Base-by-base conservation (phyloP, 345 rosid genomes). In the Populus tremula region DNA sequence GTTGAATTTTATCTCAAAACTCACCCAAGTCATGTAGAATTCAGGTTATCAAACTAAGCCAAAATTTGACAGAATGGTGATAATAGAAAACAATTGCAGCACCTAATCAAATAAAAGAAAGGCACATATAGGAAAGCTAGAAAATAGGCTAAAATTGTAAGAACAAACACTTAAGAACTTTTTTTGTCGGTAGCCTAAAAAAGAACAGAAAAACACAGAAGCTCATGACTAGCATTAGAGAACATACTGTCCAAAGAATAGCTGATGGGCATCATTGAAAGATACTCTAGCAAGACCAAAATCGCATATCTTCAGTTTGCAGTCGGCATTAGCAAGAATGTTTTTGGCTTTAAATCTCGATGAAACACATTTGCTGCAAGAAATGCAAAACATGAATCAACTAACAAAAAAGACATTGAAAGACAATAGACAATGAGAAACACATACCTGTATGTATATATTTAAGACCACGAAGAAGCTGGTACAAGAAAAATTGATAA, bases 221-320 rank as follows among this genome's bases (percentile, higher is more conserved):
- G 21, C 29, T 29, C 36, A 5, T 20, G 65, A 77, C 10, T 81
- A 76, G 43, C 77, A 38, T 71, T 72, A 78, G 81, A 84, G 41
- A 78, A 86, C 92, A 72, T 89, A 96, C 99, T 71, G 99, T 96
- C 99, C 99, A 94, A 67, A 93, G 93, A 47, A 96, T 93, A 73
- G 98, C 97, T 20, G 99, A 91, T 66, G 99, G 12, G 99, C 98
- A 73, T 96, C 99, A 82, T 96, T 93, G 56, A 96, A 92, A 27
- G 99, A 91, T 25, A 91, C 99, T 80, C 99, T 91, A 72, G 99
- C 99, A 81, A 96, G 94, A 29, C 99, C 99, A 89, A 96, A 96
- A 85, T 96, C 99, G 62, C 97, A 96, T 80, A 96, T 96, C 92
- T 96, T 96, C 89, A 96, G 25, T 79, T 93, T 96, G 90, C 98